phyloP scores from a whole-genome alignment of 331 rosid species.

The Ulmus americana region DNA sequence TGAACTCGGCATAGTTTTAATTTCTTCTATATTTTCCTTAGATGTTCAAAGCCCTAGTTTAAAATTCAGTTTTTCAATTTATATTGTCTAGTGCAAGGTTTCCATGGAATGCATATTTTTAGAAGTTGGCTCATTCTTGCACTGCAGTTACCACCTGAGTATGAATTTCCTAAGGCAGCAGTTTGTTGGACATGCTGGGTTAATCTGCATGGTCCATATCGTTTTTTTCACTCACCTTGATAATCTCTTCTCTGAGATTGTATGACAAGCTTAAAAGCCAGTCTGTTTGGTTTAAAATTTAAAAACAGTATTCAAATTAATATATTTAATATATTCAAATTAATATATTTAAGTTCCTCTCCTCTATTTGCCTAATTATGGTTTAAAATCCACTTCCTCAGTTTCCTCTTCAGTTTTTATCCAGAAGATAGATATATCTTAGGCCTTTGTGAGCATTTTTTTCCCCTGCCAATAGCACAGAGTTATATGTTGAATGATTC shows the following conservation, averaged over 20 bases:
- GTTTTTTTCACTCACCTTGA: too few relatives aligned
- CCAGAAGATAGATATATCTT: background rate
- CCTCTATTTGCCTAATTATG: constrained; percentile 1
- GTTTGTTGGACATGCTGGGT: too few relatives aligned
- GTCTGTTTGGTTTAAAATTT: background rate
- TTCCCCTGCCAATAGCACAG: too few relatives aligned
- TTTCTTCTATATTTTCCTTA: background rate
- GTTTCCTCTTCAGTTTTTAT: constrained; percentile 1
- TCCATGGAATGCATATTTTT: background rate
- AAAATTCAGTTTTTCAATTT: background rate
- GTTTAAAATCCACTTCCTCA: constrained; percentile 9
- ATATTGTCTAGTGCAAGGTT: background rate
- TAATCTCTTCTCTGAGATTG: too few relatives aligned
- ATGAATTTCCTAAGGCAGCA: background rate
- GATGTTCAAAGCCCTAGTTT: background rate
- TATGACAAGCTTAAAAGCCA: background rate
- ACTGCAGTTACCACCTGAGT: background rate
- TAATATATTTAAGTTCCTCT: background rate
- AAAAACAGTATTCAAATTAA: background rate
- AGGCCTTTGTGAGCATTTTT: too few relatives aligned
- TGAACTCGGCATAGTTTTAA: background rate
- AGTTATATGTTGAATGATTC: background rate
- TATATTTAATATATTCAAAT: background rate
- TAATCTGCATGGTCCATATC: too few relatives aligned
- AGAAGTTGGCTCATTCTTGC: background rate